These are phyloP conservation scores for Camellia oleifera DNA, from an alignment of 179 eudicot species.

Conservation along the genomic window DNA sequence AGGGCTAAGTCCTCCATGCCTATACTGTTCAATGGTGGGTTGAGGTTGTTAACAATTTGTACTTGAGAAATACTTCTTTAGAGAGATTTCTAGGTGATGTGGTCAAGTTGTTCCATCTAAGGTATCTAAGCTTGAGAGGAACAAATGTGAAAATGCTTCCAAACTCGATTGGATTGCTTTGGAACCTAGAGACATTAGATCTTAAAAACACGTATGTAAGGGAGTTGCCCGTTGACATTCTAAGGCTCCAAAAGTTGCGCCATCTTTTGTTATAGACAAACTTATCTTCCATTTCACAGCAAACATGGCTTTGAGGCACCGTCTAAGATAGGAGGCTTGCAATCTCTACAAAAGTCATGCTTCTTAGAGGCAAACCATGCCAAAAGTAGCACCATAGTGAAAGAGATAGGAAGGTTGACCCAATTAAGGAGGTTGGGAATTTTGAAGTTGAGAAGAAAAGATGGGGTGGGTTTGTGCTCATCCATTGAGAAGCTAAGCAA, in stretches of 20 bases:
- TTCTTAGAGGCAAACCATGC: conserved; percentile 3
- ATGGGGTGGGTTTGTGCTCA: conserved; percentile 16
- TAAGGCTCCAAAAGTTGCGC: conserved; percentile 2
- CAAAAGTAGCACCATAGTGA: not conserved
- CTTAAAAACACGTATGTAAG: conserved; percentile 10
- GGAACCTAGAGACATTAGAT: conserved; percentile 17
- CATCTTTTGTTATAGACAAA: conserved; percentile 13
- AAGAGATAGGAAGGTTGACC: conserved; percentile 7
- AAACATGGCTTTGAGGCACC: not conserved
- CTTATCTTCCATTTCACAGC: not conserved
- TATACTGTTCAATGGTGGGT: too few species aligned
- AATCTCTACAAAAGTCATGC: conserved; percentile 9
- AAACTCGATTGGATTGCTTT: conserved; percentile 14
- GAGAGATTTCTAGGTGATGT: too few species aligned
- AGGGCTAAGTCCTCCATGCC: too few species aligned
- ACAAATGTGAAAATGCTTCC: conserved; percentile 6
- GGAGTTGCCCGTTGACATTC: conserved; percentile 13
- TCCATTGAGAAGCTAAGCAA: conserved; percentile 18
- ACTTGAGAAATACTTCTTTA: too few species aligned
- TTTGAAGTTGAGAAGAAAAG: conserved; percentile 11
- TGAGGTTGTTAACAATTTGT: too few species aligned
- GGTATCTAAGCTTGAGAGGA: conserved; percentile 21
- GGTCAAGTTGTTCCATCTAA: not conserved
- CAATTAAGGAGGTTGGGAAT: conserved; percentile 14
- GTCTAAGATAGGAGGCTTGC: not conserved